Conservation (phyloP, 805 yeast genomes). For the Saturnispora dispora region DNA sequence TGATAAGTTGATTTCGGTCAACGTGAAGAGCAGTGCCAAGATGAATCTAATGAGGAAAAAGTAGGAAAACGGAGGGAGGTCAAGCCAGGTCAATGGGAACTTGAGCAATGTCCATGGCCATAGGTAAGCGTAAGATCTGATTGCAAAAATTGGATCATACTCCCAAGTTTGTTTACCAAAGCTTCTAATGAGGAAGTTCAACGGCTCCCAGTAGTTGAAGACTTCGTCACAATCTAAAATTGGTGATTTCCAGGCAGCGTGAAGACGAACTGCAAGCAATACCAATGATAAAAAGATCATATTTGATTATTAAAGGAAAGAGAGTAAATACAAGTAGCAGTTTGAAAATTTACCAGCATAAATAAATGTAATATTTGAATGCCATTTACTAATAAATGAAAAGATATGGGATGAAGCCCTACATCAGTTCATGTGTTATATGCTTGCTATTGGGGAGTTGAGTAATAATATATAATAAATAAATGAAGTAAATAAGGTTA, state of each 20-base stretch:
- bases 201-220: conserved; percentile 91
- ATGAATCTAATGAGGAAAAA: conserved; percentile 49
- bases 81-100: conserved; percentile 17
- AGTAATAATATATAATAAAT: not conserved
- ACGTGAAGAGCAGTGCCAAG: conserved; percentile 32
- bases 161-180: conserved; percentile 97
- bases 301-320: not conserved
- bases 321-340: not conserved
- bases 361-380: not conserved
- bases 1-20: conserved; percentile 47
- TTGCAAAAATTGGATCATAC: conserved; percentile 82
- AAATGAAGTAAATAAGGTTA: not conserved
- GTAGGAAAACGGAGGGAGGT: conserved; percentile 17
- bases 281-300: not conserved
- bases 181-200: conserved; percentile 64
- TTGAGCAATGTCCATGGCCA: conserved; percentile 33
- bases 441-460: not conserved
- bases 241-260: conserved; percentile 44
- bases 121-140: conserved; percentile 77
- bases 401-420: not conserved
- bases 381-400: not conserved
- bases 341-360: not conserved
- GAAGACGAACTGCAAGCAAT: conserved; percentile 11
- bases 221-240: conserved; percentile 90
- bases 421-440: not conserved